These are phyloP conservation scores for Drechslerella dactyloides DNA, from an alignment of 2,329 filamentous ascomycete genomes.

Conservation along the genomic window DNA sequence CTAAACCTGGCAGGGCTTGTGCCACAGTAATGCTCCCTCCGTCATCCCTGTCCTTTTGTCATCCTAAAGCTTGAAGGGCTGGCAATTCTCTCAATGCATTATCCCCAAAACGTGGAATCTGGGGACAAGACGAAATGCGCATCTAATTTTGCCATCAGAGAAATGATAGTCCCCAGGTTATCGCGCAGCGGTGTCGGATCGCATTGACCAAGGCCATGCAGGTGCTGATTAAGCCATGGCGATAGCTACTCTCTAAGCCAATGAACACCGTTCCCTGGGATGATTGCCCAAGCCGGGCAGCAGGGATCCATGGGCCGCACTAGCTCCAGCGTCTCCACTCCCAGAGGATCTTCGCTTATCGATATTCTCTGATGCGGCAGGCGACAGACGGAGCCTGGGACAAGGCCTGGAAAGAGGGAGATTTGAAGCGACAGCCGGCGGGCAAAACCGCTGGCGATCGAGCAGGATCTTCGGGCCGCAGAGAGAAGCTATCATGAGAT, in stretches of 20 bases:
- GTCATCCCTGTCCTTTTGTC: not conserved
- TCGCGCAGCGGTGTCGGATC: not conserved
- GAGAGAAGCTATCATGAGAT: slow-evolving; percentile 7
- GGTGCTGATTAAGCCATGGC: not conserved
- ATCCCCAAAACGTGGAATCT: not conserved
- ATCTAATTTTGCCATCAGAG: not conserved
- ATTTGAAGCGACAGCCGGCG: slow-evolving; percentile 31
- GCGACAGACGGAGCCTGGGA: slow-evolving; percentile 2
- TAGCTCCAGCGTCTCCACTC: not conserved
- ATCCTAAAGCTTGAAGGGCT: too few relatives aligned
- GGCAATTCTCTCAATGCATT: not conserved
- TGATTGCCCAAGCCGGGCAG: not conserved
- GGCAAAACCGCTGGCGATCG: slow-evolving; percentile 13
- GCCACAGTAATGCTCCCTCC: not conserved
- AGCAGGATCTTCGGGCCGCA: slow-evolving; percentile 19
- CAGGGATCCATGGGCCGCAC: slow-evolving; percentile 1
- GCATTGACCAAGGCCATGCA: not conserved
- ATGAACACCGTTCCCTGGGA: not conserved
- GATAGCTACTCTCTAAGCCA: not conserved
- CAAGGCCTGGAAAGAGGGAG: slow-evolving; percentile 9
- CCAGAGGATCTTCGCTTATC: slow-evolving; percentile 17
- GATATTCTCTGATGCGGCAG: slow-evolving; percentile 26
- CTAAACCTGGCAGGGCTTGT: not conserved
- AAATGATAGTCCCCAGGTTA: not conserved
- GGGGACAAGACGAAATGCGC: not conserved